Base-by-base conservation (phyloP, 176 grass and related monocot genomes). In the Carex kokanica region DNA sequence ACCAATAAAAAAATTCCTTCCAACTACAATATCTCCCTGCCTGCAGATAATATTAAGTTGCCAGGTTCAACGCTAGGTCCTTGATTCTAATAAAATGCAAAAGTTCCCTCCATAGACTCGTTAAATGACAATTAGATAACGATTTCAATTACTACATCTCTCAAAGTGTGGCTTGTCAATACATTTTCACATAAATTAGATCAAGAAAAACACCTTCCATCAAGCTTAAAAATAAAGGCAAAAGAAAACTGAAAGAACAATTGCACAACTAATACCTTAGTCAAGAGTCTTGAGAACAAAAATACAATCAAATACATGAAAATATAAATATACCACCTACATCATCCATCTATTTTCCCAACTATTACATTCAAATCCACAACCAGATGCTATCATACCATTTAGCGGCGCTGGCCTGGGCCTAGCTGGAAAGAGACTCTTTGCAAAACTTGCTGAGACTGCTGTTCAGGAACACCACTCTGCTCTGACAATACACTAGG, bases 351-450 rank as follows among this genome's bases (percentile, higher is more conserved):
- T 11, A 74, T 52, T 74, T 49, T 51, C 11, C 43, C 20, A 52
- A 52, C 13, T 52, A 74, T 14, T 74, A 45, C 61, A 20, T 8
- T 49, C 45, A 8, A 17, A 65, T 24, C 12, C 79, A 65, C n/a
- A 51, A 51, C 38, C 9, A 51, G 21, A 49, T 73, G 69, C 17
- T 49, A 25, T 49, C 41, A 56, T 55, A 78, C 11, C 20, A 6
- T 17, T 78, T 31, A 78, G 24, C 25, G 73, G 24, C 73, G 73
- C 51, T 78, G 73, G 25, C 73, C 73, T 56, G 80, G 25, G 23
- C 21, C 61, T 40, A 99, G 89, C 40, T 93, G 97, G 41, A 99
- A 96, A 85, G 93, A 93, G 83, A 99, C 97, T 85, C 93, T 92
- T 71, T 96, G 97, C 13, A 74, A 21, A 56, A 85, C 88, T 63